Percentiles rank a stretch among this genome's conserved stretches.
These are phyloP conservation scores for Lecanicillium sp. DNA, from an alignment of 2,329 filamentous ascomycete genomes.

Conservation along the genomic window DNA sequence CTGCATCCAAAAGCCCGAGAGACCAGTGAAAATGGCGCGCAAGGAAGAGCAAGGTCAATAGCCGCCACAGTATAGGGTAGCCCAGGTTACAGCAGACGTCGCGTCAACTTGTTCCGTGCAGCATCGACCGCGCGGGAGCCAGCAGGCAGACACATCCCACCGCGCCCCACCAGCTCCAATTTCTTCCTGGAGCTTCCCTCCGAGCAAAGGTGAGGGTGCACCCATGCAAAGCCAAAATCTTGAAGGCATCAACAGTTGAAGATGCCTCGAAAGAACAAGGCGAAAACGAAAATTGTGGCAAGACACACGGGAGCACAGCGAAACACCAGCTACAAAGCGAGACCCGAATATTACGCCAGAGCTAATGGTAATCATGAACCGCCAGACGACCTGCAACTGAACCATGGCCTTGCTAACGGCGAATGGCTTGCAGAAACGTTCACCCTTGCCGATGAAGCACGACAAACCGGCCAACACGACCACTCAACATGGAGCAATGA, in stretches of 20 bases:
- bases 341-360: background rate
- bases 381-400: background rate
- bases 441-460: constrained; percentile 21
- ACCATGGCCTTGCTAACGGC: background rate
- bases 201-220: background rate
- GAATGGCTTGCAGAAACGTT: constrained; percentile 13
- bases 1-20: no score
- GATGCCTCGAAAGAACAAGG: background rate
- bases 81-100: no score
- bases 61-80: background rate
- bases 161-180: background rate
- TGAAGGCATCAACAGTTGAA: background rate
- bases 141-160: background rate
- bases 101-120: no score
- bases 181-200: background rate
- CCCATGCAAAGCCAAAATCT: background rate
- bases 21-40: no score
- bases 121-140: no score
- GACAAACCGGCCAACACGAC: constrained; percentile 18
- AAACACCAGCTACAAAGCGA: background rate
- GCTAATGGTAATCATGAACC: background rate
- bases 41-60: no score
- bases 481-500: constrained; percentile 28
- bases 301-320: background rate
- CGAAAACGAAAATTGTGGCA: background rate